Percentiles rank a stretch among this genome's conserved stretches.
phyloP scores from a whole-genome alignment of 805 yeast species.

The Lachancea quebecensis region DNA sequence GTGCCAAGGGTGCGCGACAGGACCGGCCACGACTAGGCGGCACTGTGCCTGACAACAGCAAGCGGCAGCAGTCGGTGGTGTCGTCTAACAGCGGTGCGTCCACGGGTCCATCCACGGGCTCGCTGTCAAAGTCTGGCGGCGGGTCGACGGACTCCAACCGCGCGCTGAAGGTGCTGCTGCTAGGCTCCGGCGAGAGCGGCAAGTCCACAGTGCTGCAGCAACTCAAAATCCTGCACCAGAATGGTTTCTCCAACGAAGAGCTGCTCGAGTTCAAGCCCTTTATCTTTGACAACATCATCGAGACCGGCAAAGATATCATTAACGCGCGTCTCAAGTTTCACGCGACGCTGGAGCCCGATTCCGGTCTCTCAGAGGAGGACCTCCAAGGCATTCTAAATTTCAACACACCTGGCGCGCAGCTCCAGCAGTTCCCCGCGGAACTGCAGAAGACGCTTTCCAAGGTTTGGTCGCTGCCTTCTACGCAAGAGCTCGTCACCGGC shows the following conservation, averaged over 20 bases:
- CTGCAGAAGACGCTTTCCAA: slow-evolving; percentile 43
- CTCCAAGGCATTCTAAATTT: slow-evolving; percentile 13
- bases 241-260: slow-evolving; percentile 44
- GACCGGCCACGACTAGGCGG: too few relatives aligned
- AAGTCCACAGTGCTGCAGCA: slow-evolving; percentile 37
- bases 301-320: slow-evolving; percentile 65
- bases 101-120: slow-evolving; percentile 2
- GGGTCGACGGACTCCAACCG: slow-evolving; percentile 6
- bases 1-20: neutral
- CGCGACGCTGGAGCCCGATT: slow-evolving; percentile 28
- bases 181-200: slow-evolving; percentile 68
- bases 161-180: slow-evolving; percentile 53
- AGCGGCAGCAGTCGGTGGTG: slow-evolving; percentile 5
- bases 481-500: slow-evolving; percentile 45
- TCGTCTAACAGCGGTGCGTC: slow-evolving; percentile 5
- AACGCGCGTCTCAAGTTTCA: slow-evolving; percentile 54
- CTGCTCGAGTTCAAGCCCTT: slow-evolving; percentile 67
- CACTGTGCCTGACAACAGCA: neutral
- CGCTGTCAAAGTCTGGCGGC: slow-evolving; percentile 3
- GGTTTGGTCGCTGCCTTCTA: slow-evolving; percentile 53
- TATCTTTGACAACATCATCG: slow-evolving; percentile 69
- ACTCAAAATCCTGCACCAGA: slow-evolving; percentile 31
- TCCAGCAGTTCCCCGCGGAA: slow-evolving; percentile 40
- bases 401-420: slow-evolving; percentile 4
- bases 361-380: slow-evolving; percentile 29